These are phyloP conservation scores for Ceratobasidium sp. DNA, from an alignment of 1,284 basidiomycete species.

Conservation along the genomic window DNA sequence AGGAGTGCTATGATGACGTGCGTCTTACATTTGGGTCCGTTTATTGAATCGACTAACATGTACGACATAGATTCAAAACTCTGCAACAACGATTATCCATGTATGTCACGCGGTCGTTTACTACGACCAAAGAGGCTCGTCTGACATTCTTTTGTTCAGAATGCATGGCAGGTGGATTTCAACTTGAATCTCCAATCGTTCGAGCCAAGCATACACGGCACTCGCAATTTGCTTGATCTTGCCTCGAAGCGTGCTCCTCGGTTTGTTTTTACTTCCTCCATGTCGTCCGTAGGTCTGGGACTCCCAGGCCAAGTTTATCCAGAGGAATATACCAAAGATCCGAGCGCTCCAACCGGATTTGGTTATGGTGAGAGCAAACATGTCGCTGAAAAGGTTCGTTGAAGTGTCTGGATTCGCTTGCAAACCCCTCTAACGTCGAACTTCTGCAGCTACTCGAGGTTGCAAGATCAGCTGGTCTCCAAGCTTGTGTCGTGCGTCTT, in stretches of 20 bases:
- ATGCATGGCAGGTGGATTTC: slow-evolving; percentile 50
- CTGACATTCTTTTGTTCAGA: slow-evolving; percentile 14
- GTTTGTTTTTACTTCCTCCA: slow-evolving; percentile 48
- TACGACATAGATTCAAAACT: slow-evolving; percentile 26
- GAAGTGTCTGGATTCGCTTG: not conserved
- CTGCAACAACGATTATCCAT: slow-evolving; percentile 39
- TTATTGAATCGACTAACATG: slow-evolving; percentile 1
- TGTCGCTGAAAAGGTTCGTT: slow-evolving; percentile 46
- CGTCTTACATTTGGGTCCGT: not conserved
- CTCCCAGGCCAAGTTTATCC: slow-evolving; percentile 22
- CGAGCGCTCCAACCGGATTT: slow-evolving; percentile 20
- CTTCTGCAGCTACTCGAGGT: slow-evolving; percentile 29
- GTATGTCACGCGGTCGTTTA: slow-evolving; percentile 20
- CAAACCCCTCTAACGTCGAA: not conserved
- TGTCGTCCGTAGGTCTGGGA: slow-evolving; percentile 44
- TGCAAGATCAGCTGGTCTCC: slow-evolving; percentile 28
- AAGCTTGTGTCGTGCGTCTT: slow-evolving; percentile 45
- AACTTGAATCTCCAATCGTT: slow-evolving; percentile 48
- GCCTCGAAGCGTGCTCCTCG: slow-evolving; percentile 46
- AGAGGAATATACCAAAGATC: slow-evolving; percentile 40
- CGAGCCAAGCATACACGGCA: slow-evolving; percentile 44
- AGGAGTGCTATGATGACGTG: slow-evolving; percentile 27
- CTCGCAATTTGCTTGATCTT: slow-evolving; percentile 45
- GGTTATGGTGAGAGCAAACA: slow-evolving; percentile 50
- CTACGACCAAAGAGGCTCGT: not conserved